Evolutionary conservation across 352 stramenopile species (phyloP).

Genomic region (Phytophthora ohioensis): DNA sequence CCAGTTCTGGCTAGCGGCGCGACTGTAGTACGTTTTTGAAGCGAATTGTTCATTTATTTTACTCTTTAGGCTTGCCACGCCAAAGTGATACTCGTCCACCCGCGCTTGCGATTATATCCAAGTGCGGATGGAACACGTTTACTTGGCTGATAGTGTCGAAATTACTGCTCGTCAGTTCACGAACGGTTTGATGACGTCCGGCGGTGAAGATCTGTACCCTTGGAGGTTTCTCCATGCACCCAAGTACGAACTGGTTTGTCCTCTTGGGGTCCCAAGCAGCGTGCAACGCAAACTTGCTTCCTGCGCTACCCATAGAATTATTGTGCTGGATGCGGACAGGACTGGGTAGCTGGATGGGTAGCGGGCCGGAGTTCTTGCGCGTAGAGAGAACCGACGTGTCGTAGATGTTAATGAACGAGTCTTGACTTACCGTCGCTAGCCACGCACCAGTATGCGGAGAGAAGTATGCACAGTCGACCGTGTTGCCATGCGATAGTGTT

Average conservation of each 20-base stretch:
- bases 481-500: constrained; percentile 73
- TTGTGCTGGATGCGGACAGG: constrained; percentile 63
- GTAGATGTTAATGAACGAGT: constrained; percentile 85
- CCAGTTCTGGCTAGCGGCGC: too few relatives aligned
- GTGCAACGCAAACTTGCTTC: constrained; percentile 83
- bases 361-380: constrained; percentile 38
- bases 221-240: constrained; percentile 85
- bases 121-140: constrained; percentile 84
- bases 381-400: constrained; percentile 50
- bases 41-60: constrained; percentile 8
- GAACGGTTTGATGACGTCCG: constrained; percentile 69
- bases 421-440: constrained; percentile 84
- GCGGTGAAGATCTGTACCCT: constrained; percentile 87
- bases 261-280: constrained; percentile 83
- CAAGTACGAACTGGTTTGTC: constrained; percentile 79
- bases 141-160: constrained; percentile 89
- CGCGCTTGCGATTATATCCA: constrained; percentile 80
- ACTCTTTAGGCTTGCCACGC: constrained; percentile 42
- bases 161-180: constrained; percentile 70
- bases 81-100: constrained; percentile 75
- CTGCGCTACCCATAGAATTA: constrained; percentile 86
- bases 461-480: constrained; percentile 90
- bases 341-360: constrained; percentile 53
- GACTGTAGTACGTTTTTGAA: constrained; percentile 18
- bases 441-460: constrained; percentile 66